Percentiles rank a stretch among this genome's conserved stretches.
Conservation (phyloP, 805 yeast species). For the Ogataea henricii region DNA sequence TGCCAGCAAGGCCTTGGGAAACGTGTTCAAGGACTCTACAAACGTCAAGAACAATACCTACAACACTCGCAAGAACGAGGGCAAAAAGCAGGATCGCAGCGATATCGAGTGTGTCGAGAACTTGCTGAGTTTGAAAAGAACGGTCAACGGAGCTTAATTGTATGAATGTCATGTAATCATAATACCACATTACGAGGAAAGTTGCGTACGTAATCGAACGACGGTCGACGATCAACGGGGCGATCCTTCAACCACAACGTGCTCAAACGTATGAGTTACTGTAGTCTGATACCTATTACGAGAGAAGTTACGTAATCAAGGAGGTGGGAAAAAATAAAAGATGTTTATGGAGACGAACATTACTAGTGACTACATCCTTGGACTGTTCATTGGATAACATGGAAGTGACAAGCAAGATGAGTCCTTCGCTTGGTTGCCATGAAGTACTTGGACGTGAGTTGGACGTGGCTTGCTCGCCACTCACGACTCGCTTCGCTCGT, state of each 20-base stretch:
- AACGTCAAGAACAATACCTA: conserved; percentile 18
- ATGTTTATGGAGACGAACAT: too few relatives aligned
- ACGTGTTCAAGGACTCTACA: conserved; percentile 27
- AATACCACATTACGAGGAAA: neutral
- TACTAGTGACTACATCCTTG: neutral
- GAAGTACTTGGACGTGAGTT: too few relatives aligned
- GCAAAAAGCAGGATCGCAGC: conserved; percentile 9
- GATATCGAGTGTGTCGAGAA: conserved; percentile 42
- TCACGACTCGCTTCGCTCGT: neutral
- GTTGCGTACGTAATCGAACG: too few relatives aligned
- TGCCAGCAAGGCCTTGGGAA: conserved; percentile 15
- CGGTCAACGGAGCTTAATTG: conserved; percentile 3
- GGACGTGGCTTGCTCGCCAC: too few relatives aligned
- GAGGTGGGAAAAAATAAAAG: neutral
- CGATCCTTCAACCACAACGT: too few relatives aligned
- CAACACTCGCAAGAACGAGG: neutral
- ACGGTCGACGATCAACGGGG: too few relatives aligned
- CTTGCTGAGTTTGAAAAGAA: conserved; percentile 39
- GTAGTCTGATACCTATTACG: too few relatives aligned
- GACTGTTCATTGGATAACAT: too few relatives aligned
- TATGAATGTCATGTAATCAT: neutral
- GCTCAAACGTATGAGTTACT: too few relatives aligned
- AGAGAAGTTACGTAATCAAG: neutral
- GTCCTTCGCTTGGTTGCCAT: too few relatives aligned
- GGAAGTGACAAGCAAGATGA: too few relatives aligned